These are phyloP conservation scores for Rhizopus arrhizus DNA, from an alignment of 371 early-diverging fungal species.

Conservation along the genomic window DNA sequence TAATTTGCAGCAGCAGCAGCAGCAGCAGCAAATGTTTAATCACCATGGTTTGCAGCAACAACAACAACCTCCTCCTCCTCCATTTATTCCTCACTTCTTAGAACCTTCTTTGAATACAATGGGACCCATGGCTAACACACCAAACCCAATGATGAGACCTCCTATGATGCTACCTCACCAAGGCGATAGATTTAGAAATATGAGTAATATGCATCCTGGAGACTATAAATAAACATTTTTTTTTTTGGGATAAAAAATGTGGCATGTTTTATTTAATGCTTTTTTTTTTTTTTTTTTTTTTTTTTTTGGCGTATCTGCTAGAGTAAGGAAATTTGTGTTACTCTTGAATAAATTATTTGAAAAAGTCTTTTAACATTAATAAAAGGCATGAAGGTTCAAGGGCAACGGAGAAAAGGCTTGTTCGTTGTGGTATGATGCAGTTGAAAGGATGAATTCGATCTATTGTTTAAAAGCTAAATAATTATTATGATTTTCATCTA, in stretches of 20 bases:
- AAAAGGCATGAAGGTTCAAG: not conserved
- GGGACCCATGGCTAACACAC: constrained; percentile 28
- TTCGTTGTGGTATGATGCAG: too few species aligned
- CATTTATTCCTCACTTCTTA: constrained; percentile 33
- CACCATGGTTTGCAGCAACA: constrained; percentile 8
- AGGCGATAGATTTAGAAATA: constrained; percentile 22
- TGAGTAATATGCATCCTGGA: constrained; percentile 6
- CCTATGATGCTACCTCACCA: constrained; percentile 21
- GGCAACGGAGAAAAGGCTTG: not conserved
- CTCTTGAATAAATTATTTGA: too few species aligned
- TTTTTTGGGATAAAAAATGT: not conserved
- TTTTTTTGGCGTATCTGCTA: too few species aligned
- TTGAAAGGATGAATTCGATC: too few species aligned
- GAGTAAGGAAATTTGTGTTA: too few species aligned
- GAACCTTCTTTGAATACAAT: constrained; percentile 17
- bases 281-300: too few species aligned
- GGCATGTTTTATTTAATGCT: not conserved
- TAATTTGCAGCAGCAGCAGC: constrained; percentile 18
- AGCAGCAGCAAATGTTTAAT: constrained; percentile 14
- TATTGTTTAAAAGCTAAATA: too few species aligned
- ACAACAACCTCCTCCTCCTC: constrained; percentile 31
- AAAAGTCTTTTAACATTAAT: not conserved
- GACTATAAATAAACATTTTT: not conserved
- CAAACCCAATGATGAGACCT: constrained; percentile 32
- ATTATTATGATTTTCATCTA: too few species aligned